phyloP scores from a whole-genome alignment of 139 green algal species.

The Chlorella sorokiniana region DNA sequence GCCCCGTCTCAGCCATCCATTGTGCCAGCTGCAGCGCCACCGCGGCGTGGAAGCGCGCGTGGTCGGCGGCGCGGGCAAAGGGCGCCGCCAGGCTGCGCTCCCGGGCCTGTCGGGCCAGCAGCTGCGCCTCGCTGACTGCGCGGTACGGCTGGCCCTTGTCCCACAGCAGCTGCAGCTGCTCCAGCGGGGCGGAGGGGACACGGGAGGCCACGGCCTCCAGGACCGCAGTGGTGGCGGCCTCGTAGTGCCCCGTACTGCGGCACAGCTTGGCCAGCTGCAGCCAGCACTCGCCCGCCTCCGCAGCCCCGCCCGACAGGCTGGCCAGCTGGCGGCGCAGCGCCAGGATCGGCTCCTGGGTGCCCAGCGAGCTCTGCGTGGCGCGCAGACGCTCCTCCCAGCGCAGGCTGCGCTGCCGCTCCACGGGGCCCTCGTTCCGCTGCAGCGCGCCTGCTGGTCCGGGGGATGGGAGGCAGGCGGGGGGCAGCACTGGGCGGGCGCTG shows the following conservation, averaged over 20 bases:
- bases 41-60: slow-evolving; percentile 13
- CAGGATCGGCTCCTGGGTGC: slow-evolving; percentile 85
- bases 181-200: slow-evolving; percentile 62
- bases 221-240: slow-evolving; percentile 79
- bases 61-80: slow-evolving; percentile 9
- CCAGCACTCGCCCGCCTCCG: slow-evolving; percentile 73
- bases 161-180: slow-evolving; percentile 89
- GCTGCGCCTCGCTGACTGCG: slow-evolving; percentile 53
- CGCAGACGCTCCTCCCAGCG: slow-evolving; percentile 78
- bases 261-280: slow-evolving; percentile 88
- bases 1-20: slow-evolving; percentile 79
- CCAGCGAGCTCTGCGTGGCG: slow-evolving; percentile 66
- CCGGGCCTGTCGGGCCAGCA: slow-evolving; percentile 23
- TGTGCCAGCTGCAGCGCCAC: slow-evolving; percentile 75
- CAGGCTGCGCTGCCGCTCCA: slow-evolving; percentile 56
- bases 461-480: no score
- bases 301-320: slow-evolving; percentile 49
- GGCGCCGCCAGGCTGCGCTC: slow-evolving; percentile 20
- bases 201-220: slow-evolving; percentile 75
- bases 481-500: background rate
- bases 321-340: slow-evolving; percentile 78
- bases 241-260: slow-evolving; percentile 77
- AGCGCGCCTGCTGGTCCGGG: background rate
- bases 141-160: slow-evolving; percentile 57
- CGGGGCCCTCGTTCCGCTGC: slow-evolving; percentile 16